Evolutionary conservation across 805 yeast genomes (phyloP).

Genomic region (Schwanniomyces pseudopolymorphus): DNA sequence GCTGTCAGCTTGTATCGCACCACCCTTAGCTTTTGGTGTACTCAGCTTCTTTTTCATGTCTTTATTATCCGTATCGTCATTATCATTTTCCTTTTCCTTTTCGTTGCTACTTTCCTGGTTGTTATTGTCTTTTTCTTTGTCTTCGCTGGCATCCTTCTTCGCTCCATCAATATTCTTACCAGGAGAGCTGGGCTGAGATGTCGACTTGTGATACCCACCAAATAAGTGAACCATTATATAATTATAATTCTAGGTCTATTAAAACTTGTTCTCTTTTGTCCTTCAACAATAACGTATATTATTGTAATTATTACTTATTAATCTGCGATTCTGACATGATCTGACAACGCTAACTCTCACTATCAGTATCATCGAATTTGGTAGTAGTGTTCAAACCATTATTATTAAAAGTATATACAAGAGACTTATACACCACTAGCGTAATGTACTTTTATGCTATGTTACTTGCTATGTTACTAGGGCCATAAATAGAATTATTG

Average conservation of each 20-base stretch:
- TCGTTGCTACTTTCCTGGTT: neutral
- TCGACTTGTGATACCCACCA: constrained; percentile 1
- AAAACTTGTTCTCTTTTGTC: neutral
- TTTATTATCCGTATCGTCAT: constrained; percentile 5
- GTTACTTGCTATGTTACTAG: neutral
- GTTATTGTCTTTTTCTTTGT: neutral
- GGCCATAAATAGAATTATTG: no score
- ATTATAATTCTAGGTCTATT: neutral
- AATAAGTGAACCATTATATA: constrained; percentile 6
- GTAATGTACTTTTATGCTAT: neutral
- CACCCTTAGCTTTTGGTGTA: constrained; percentile 4
- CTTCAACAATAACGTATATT: neutral
- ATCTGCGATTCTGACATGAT: neutral
- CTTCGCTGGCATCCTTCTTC: neutral
- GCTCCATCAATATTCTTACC: neutral
- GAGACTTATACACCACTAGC: neutral
- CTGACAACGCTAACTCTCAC: neutral
- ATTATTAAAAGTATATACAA: neutral
- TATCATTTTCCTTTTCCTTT: constrained; percentile 1
- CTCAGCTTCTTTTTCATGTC: constrained; percentile 5
- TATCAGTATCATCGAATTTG: neutral
- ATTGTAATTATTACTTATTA: neutral
- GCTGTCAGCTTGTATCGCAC: constrained; percentile 12
- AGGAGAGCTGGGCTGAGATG: neutral
- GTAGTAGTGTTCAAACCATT: neutral